Base-by-base conservation (phyloP, 1,139 yeast genomes). In the Diutina siamensis region DNA sequence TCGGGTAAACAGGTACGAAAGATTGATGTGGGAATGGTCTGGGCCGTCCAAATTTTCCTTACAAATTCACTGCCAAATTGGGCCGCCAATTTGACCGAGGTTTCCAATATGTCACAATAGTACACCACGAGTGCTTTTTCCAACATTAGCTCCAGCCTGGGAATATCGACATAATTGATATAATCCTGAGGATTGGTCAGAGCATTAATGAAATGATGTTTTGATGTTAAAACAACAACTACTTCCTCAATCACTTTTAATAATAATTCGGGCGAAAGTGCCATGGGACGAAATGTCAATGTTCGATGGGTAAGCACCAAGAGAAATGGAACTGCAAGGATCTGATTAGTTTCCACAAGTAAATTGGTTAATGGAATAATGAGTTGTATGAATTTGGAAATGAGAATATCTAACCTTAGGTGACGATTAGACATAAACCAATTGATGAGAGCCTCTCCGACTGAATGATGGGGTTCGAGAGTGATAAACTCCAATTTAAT, bases 201-300 rank as follows among this genome's bases (percentile, higher is more conserved):
- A 15, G 20, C 20, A 15, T 25, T 15, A 4, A 38, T 22, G n/a
- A n/a, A 9, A 13, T 3, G 13, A 4, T 22, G 20, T 5, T n/a
- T 18, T 9, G 10, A 10, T 8, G 9, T 13, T 2, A 38, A 17
- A 7, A 17, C 63, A 42, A 58, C 59, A 32, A 54, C 56, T 40
- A 55, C 55, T 9, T 61, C 57, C 47, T 62, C 64, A 9, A 59
- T 52, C 20, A 57, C 55, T 13, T 51, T 48, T 8, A 47, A 28
- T 46, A 63, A 53, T 47, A 76, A 60, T 3, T 57, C 48, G 27
- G 59, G 55, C 34, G 62, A 62, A 5, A 78, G 65, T 0, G 86
- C 86, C 45, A 74, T 70, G 0, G 83, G 78, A 50, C 81, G 67
- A 56, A 77, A 81, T 40, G 62, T 67, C 12, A 80, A 59, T 1